Conservation (phyloP, 129 eudicot species). For the Saposhnikovia divaricata region DNA sequence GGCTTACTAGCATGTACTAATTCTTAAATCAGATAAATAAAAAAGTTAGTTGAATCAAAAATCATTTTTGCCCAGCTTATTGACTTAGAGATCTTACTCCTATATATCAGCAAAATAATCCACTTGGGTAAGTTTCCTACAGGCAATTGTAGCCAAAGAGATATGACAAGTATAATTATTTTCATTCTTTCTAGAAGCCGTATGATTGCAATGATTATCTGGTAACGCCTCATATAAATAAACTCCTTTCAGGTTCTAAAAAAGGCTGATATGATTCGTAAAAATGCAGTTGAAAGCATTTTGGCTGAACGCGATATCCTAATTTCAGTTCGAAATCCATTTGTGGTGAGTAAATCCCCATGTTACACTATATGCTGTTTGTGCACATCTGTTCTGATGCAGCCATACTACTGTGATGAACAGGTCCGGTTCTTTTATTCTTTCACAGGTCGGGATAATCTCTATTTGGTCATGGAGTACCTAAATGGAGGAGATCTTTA, state of each 20-base stretch:
- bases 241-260: slow-evolving; percentile 61
- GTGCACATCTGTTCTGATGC: slow-evolving; percentile 18
- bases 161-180: background rate
- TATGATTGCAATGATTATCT: background rate
- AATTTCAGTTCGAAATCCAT: slow-evolving; percentile 90
- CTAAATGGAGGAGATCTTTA: slow-evolving; percentile 97
- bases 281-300: slow-evolving; percentile 97
- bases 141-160: background rate
- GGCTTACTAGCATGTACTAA: background rate
- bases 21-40: background rate
- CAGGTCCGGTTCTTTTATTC: slow-evolving; percentile 99
- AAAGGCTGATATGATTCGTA: slow-evolving; percentile 97
- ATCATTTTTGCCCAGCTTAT: background rate
- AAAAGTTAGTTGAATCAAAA: background rate
- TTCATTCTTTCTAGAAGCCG: no score
- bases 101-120: background rate
- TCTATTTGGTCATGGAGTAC: slow-evolving; percentile 94
- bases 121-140: background rate
- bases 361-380: background rate
- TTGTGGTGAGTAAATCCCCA: slow-evolving; percentile 65
- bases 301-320: slow-evolving; percentile 93
- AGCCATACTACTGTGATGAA: slow-evolving; percentile 22
- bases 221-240: slow-evolving; percentile 17
- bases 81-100: background rate
- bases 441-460: slow-evolving; percentile 95